A percentile compares a stretch with the other conserved stretches of the same genome.
phyloP scores from a whole-genome alignment of 148 eudicot species.

The Arctostaphylos glauca region DNA sequence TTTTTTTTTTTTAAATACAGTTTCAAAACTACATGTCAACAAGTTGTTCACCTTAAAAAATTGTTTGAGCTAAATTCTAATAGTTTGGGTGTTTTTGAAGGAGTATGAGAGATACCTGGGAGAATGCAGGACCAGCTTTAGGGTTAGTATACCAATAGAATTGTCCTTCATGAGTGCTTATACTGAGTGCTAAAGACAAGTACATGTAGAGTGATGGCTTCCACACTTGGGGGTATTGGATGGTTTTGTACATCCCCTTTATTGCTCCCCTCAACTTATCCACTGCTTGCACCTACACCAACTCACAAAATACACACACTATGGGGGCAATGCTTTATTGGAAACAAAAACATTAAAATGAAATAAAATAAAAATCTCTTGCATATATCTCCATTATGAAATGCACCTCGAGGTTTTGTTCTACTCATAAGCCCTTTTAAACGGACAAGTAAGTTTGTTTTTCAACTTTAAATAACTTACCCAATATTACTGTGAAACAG shows the following conservation, averaged over 20 bases:
- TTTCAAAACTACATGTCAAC: too few species aligned
- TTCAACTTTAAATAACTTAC: too few species aligned
- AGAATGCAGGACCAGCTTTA: constrained; percentile 53
- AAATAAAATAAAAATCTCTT: too few species aligned
- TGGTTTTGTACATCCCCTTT: constrained; percentile 45
- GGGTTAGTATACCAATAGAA: constrained; percentile 72
- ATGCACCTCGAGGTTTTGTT: too few species aligned
- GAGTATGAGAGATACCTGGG: constrained; percentile 38
- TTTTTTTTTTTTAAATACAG: too few species aligned
- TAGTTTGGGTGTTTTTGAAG: neutral
- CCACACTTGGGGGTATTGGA: constrained; percentile 59
- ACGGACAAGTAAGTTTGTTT: too few species aligned
- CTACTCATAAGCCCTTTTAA: too few species aligned
- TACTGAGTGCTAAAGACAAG: constrained; percentile 52
- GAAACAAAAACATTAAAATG: too few species aligned
- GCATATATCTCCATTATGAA: too few species aligned
- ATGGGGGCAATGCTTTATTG: too few species aligned
- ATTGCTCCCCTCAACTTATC: constrained; percentile 42
- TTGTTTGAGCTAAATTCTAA: neutral
- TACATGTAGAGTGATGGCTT: constrained; percentile 68
- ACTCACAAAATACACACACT: neutral
- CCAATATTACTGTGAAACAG: too few species aligned
- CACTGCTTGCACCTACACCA: constrained; percentile 29
- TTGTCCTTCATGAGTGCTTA: constrained; percentile 74
- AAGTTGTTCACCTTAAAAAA: too few species aligned